A percentile compares a stretch with the other conserved stretches of the same genome.
These are phyloP conservation scores for Plasmodium yoelii DNA, from an alignment of 169 alveolate species.

Conservation along the genomic window DNA sequence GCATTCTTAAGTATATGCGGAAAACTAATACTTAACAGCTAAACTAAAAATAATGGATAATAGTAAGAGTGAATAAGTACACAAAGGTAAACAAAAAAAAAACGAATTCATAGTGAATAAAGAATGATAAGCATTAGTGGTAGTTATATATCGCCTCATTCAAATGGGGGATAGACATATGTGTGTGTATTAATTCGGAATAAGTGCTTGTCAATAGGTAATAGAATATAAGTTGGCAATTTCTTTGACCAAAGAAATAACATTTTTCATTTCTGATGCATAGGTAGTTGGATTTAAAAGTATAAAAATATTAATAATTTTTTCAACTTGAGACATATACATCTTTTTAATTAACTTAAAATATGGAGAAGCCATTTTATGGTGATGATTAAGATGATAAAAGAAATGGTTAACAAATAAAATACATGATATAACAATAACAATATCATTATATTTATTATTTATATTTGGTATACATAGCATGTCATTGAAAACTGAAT, in stretches of 20 bases:
- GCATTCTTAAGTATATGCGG: too few species aligned
- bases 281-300: conserved; percentile 19
- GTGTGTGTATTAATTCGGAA: conserved; percentile 4
- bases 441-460: conserved; percentile 27
- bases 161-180: too few species aligned
- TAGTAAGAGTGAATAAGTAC: too few species aligned
- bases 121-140: too few species aligned
- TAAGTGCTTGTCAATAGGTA: conserved; percentile 1
- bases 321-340: conserved; percentile 45
- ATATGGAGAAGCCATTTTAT: conserved; percentile 4
- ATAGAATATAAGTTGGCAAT: conserved; percentile 35
- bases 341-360: conserved; percentile 6
- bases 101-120: too few species aligned
- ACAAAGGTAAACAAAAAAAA: too few species aligned
- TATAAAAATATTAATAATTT: conserved; percentile 53
- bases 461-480: conserved; percentile 55
- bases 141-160: too few species aligned
- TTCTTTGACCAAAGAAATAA: conserved; percentile 40
- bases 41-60: too few species aligned
- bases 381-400: conserved; percentile 33
- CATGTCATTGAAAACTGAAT: conserved; percentile 70
- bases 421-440: conserved; percentile 56
- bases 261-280: conserved; percentile 20
- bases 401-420: conserved; percentile 70
- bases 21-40: too few species aligned